These are phyloP conservation scores for Kluyveromyces siamensis DNA, from an alignment of 805 yeast species.

Conservation along the genomic window DNA sequence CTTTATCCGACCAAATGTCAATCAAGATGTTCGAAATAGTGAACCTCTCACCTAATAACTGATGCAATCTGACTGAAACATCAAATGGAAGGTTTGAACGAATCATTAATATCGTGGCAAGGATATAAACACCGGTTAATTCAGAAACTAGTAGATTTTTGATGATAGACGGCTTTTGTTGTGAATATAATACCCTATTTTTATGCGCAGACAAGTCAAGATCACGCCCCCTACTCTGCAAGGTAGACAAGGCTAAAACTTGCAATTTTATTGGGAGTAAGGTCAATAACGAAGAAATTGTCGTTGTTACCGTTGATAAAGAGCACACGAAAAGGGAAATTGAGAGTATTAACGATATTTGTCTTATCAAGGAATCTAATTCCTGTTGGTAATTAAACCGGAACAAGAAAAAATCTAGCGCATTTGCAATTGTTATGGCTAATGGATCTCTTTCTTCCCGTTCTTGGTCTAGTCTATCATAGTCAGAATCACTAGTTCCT, in stretches of 20 bases:
- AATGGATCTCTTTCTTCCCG: slow-evolving; percentile 28
- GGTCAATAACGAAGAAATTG: slow-evolving; percentile 45
- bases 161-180: slow-evolving; percentile 29
- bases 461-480: slow-evolving; percentile 11
- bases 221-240: slow-evolving; percentile 11
- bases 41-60: slow-evolving; percentile 25
- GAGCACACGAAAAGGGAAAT: slow-evolving; percentile 54
- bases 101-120: slow-evolving; percentile 32
- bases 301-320: slow-evolving; percentile 52
- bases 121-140: slow-evolving; percentile 31
- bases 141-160: slow-evolving; percentile 33
- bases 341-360: slow-evolving; percentile 41
- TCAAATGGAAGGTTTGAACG: slow-evolving; percentile 32
- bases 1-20: slow-evolving; percentile 35
- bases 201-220: slow-evolving; percentile 15
- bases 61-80: slow-evolving; percentile 25
- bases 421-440: slow-evolving; percentile 30
- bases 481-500: slow-evolving; percentile 14
- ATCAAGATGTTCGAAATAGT: slow-evolving; percentile 23
- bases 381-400: slow-evolving; percentile 28
- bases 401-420: slow-evolving; percentile 26
- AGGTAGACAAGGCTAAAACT: slow-evolving; percentile 20
- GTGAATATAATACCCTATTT: slow-evolving; percentile 3
- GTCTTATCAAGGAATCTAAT: slow-evolving; percentile 30
- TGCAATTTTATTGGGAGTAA: slow-evolving; percentile 31